phyloP scores from a whole-genome alignment of 768 basidiomycete genomes.

The Phanerochaete carnosa region DNA sequence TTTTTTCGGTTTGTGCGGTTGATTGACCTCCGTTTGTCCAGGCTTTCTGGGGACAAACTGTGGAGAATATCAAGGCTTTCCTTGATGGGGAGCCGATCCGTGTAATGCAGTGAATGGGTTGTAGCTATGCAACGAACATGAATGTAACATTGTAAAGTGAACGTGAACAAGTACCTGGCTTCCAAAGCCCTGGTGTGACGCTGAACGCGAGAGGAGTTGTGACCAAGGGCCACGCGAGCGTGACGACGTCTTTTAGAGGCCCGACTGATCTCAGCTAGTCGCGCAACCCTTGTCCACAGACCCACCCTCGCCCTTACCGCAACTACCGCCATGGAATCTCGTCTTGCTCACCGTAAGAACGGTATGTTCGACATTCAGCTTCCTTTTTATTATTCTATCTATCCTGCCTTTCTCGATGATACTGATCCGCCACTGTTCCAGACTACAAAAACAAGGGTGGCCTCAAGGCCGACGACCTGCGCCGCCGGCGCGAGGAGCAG shows the following conservation, averaged over 20 bases:
- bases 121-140: neutral
- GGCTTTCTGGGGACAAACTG: slow-evolving; percentile 51
- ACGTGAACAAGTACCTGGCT: neutral
- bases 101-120: slow-evolving; percentile 4
- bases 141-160: neutral
- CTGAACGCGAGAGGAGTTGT: neutral
- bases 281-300: slow-evolving; percentile 17
- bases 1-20: neutral
- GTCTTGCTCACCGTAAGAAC: slow-evolving; percentile 72
- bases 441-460: slow-evolving; percentile 91
- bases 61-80: slow-evolving; percentile 55
- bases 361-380: slow-evolving; percentile 38
- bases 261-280: slow-evolving; percentile 15
- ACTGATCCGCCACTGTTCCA: slow-evolving; percentile 41
- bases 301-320: slow-evolving; percentile 12
- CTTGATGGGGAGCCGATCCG: slow-evolving; percentile 40
- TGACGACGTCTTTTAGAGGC: slow-evolving; percentile 20
- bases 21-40: slow-evolving; percentile 16
- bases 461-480: slow-evolving; percentile 88
- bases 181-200: neutral
- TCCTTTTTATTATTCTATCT: neutral
- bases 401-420: slow-evolving; percentile 7
- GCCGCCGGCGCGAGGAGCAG: slow-evolving; percentile 95
- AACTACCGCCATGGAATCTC: slow-evolving; percentile 47
- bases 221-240: slow-evolving; percentile 14